Conservation (phyloP, 1,139 yeast genomes). For the Taphrina populina region DNA sequence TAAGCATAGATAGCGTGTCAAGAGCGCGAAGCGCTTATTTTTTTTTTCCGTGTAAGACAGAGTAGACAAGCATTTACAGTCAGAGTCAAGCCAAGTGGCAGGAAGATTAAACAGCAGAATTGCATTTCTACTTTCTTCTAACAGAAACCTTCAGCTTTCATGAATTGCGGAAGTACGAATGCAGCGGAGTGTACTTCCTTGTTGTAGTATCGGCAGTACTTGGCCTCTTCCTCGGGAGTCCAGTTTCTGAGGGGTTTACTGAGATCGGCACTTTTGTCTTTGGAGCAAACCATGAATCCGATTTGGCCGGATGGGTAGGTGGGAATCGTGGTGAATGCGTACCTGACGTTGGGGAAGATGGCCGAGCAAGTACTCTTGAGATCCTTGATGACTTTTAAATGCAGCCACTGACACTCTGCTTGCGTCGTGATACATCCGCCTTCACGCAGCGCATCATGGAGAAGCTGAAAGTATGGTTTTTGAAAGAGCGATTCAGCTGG, state of each 20-base stretch:
- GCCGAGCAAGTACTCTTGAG: conserved; percentile 60
- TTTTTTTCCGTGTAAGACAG: too few relatives aligned
- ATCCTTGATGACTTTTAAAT: conserved; percentile 62
- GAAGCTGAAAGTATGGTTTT: conserved; percentile 70
- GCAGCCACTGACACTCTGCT: conserved; percentile 88
- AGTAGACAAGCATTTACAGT: too few relatives aligned
- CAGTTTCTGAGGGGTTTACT: conserved; percentile 58
- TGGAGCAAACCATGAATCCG: conserved; percentile 80
- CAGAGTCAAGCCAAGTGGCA: too few relatives aligned
- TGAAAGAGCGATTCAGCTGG: conserved; percentile 95
- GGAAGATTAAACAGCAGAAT: too few relatives aligned
- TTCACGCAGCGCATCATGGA: conserved; percentile 64
- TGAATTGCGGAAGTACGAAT: conserved; percentile 87
- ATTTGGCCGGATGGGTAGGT: conserved; percentile 88
- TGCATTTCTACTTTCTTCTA: too few relatives aligned
- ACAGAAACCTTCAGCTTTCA: conserved; percentile 46
- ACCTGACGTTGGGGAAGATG: conserved; percentile 65
- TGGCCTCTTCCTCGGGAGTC: conserved; percentile 52
- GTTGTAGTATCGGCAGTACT: conserved; percentile 70
- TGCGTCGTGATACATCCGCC: conserved; percentile 87
- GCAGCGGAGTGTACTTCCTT: conserved; percentile 70
- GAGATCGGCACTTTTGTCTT: conserved; percentile 55
- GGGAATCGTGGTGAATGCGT: conserved; percentile 84
- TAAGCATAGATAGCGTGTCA: too few relatives aligned
- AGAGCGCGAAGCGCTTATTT: too few relatives aligned